Evolutionary conservation across 2,329 filamentous ascomycete species (phyloP).

Genomic region (Fusarium albidum): DNA sequence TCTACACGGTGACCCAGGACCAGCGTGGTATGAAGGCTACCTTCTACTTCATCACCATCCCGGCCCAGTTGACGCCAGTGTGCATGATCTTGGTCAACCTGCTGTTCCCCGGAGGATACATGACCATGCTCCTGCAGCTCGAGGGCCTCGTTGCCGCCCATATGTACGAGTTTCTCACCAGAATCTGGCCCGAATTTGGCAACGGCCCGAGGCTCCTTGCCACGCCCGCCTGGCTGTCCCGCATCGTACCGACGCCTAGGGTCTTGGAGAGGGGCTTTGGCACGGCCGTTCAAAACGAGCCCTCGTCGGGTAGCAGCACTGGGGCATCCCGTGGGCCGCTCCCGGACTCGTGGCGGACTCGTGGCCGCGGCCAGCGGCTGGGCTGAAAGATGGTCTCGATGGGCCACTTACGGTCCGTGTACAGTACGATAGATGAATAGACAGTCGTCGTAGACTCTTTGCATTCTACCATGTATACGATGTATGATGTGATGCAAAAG

Average conservation of each 20-base stretch:
- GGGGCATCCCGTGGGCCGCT: slow-evolving; percentile 58
- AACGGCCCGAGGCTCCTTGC: slow-evolving; percentile 79
- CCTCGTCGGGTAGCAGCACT: slow-evolving; percentile 50
- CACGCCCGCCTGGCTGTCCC: slow-evolving; percentile 76
- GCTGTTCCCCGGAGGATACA: slow-evolving; percentile 66
- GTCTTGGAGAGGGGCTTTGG: slow-evolving; percentile 51
- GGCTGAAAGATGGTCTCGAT: slow-evolving; percentile 49
- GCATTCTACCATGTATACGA: background rate
- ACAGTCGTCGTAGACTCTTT: slow-evolving; percentile 7
- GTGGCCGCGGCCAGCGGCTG: slow-evolving; percentile 69
- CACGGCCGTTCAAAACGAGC: slow-evolving; percentile 59
- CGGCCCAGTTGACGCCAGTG: slow-evolving; percentile 81
- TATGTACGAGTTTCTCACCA: slow-evolving; percentile 86
- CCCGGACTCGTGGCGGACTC: slow-evolving; percentile 69
- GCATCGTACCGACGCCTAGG: slow-evolving; percentile 63
- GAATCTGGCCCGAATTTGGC: slow-evolving; percentile 88
- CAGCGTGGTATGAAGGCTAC: slow-evolving; percentile 78
- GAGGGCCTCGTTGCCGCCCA: slow-evolving; percentile 90
- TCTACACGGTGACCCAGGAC: slow-evolving; percentile 87
- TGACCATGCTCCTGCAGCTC: slow-evolving; percentile 67
- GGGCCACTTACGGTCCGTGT: background rate
- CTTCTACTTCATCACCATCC: slow-evolving; percentile 86
- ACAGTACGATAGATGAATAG: slow-evolving; percentile 11
- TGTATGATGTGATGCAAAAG: slow-evolving; percentile 4
- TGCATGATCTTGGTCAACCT: slow-evolving; percentile 80